Conservation (phyloP, 805 yeast species). For the Dipodascus geniculatus region DNA sequence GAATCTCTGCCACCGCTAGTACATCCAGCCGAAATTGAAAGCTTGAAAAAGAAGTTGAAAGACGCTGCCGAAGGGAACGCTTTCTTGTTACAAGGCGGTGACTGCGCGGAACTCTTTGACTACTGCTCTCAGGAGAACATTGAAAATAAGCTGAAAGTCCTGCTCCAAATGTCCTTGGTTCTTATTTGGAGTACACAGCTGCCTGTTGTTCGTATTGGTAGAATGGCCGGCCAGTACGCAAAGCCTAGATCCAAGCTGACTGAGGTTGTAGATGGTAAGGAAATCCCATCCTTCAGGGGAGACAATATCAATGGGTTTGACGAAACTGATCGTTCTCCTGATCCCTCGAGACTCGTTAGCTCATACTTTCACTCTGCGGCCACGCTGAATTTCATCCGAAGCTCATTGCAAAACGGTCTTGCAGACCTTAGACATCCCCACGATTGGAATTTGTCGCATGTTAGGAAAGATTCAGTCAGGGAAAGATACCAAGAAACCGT, state of each 20-base stretch:
- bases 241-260: conserved; percentile 34
- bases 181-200: conserved; percentile 32
- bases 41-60: conserved; percentile 23
- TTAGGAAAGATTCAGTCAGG: conserved; percentile 25
- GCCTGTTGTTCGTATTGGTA: conserved; percentile 31
- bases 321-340: conserved; percentile 28
- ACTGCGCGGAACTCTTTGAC: conserved; percentile 34
- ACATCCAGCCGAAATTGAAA: conserved; percentile 28
- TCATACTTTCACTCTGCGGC: conserved; percentile 36
- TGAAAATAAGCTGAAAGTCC: conserved; percentile 31
- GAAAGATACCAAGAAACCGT: conserved; percentile 30
- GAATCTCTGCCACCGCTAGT: conserved; percentile 33
- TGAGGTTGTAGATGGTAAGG: conserved; percentile 29
- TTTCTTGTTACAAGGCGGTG: conserved; percentile 34
- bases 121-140: conserved; percentile 30
- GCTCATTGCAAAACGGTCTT: conserved; percentile 27
- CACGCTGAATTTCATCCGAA: conserved; percentile 30
- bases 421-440: conserved; percentile 31
- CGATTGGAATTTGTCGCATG: conserved; percentile 32
- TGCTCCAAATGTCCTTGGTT: conserved; percentile 33
- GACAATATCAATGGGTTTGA: conserved; percentile 34
- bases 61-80: conserved; percentile 33
- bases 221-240: conserved; percentile 36
- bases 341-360: conserved; percentile 30
- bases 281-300: conserved; percentile 32